Evolutionary conservation across 768 basidiomycete species (phyloP), one percentile per base, ranked within the genome.

Genomic region (Leccinum sublutescens): DNA sequence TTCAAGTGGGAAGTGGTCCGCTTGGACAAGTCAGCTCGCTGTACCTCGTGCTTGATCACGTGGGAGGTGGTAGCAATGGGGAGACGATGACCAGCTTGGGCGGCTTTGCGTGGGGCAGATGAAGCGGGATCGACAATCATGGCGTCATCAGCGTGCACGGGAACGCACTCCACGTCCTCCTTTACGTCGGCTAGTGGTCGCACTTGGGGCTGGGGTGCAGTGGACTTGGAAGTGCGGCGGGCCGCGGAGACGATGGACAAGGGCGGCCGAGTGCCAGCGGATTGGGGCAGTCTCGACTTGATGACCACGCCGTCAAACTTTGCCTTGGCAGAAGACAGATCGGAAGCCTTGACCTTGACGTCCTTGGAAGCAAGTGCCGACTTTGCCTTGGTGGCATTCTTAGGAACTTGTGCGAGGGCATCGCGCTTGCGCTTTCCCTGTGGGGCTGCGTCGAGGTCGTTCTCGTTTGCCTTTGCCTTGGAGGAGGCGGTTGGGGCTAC

Each of bases 361-460:
- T 68, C 69, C 54, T 66, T 68, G 7, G 66, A 55, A 0, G 61
- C 68, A 38, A 80, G 82, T 48, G 68, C 58, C 49, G 62, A 66
- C 60, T 77, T 78, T 62, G 79, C 64, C 60, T 70, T 74, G 58
- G 64, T 68, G 36, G 73, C 79, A 65, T 83, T 85, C 66, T 85
- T 85, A 2, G 78, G 76, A 48, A 92, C 87, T 68, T 93, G 91
- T 15, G 83, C 82, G 45, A 93, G 78, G 0, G 85, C 89, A 52
- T 86, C 86, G 19, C 91, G 86, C 71, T 91, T 92, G 56, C 89
- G 82, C 70, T 90, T 90, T 34, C 81, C 83, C 50, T 80, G 80
- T 2, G 77, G 76, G 19, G 77, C 73, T 14, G 76, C 74, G 47
- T 86, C 83, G 21, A 71, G 65, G 62, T 83, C 80, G 61, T 74